Percentiles rank a stretch among this genome's conserved stretches.
These are phyloP conservation scores for Albugo candida DNA, from an alignment of 352 stramenopile genomes.

Conservation along the genomic window DNA sequence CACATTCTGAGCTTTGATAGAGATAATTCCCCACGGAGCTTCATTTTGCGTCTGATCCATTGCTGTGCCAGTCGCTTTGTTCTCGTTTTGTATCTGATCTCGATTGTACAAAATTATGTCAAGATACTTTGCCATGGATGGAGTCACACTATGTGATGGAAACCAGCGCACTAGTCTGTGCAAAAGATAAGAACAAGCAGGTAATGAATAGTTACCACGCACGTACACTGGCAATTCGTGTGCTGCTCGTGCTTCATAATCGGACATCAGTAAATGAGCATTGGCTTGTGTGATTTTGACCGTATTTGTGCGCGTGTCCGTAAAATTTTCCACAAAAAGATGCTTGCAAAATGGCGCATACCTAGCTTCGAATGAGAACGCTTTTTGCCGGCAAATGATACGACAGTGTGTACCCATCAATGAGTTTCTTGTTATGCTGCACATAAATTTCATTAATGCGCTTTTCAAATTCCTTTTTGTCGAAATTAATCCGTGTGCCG, in stretches of 20 bases:
- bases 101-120: constrained; percentile 97
- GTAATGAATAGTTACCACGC: background rate
- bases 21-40: constrained; percentile 87
- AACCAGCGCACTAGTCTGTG: constrained; percentile 77
- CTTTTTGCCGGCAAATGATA: background rate
- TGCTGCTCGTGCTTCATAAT: constrained; percentile 86
- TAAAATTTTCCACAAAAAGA: constrained; percentile 93
- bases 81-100: constrained; percentile 95
- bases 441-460: constrained; percentile 73
- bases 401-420: constrained; percentile 26
- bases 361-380: constrained; percentile 13
- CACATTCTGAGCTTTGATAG: constrained; percentile 93
- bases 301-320: constrained; percentile 68
- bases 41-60: constrained; percentile 25
- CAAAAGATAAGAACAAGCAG: background rate
- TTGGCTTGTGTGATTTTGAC: constrained; percentile 90
- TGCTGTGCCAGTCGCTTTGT: constrained; percentile 49
- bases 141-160: constrained; percentile 75
- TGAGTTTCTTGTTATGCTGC: constrained; percentile 30
- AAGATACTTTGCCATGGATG: constrained; percentile 83
- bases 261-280: constrained; percentile 77
- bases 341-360: constrained; percentile 99
- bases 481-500: constrained; percentile 43
- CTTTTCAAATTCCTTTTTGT: constrained; percentile 53
- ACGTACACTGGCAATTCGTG: constrained; percentile 88